phyloP scores from a whole-genome alignment of 352 stramenopile species.

The Phytophthora uliginosa region DNA sequence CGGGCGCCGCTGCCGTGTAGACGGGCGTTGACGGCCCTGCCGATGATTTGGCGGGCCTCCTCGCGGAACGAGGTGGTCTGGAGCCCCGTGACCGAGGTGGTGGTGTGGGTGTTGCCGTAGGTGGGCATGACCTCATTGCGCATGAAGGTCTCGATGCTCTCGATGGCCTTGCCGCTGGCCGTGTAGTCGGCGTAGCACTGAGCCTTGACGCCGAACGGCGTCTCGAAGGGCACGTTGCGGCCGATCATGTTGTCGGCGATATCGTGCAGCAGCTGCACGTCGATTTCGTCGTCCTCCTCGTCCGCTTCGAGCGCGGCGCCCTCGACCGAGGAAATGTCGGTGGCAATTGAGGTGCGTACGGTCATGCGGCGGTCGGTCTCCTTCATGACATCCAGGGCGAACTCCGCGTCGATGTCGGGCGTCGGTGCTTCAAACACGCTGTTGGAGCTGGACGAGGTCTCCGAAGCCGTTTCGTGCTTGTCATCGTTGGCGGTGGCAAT shows the following conservation, averaged over 20 bases:
- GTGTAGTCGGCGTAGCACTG: constrained; percentile 97
- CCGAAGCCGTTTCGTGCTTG: constrained; percentile 26
- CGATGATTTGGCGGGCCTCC: constrained; percentile 96
- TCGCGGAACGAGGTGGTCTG: constrained; percentile 96
- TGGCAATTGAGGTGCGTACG: constrained; percentile 31
- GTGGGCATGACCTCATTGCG: constrained; percentile 91
- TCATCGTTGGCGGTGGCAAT: constrained; percentile 16
- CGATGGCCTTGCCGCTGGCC: constrained; percentile 91
- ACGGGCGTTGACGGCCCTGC: constrained; percentile 89
- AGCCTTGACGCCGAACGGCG: constrained; percentile 79
- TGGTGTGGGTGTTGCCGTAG: constrained; percentile 99
- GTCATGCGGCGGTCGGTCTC: constrained; percentile 35
- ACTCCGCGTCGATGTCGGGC: constrained; percentile 18
- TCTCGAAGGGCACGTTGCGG: constrained; percentile 57
- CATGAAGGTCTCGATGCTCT: constrained; percentile 94
- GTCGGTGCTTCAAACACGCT: constrained; percentile 14
- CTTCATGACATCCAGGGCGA: constrained; percentile 27
- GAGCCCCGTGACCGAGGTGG: constrained; percentile 76
- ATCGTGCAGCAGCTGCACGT: constrained; percentile 46
- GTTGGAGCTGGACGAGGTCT: constrained; percentile 37
- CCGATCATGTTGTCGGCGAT: constrained; percentile 69
- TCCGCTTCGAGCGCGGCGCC: constrained; percentile 11
- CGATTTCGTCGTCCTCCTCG: constrained; percentile 33
- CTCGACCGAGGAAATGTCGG: constrained; percentile 31
- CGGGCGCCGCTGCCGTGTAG: constrained; percentile 83